These are phyloP conservation scores for Aaosphaeria pasadenensis DNA, from an alignment of 2,329 filamentous ascomycete species.

Conservation along the genomic window DNA sequence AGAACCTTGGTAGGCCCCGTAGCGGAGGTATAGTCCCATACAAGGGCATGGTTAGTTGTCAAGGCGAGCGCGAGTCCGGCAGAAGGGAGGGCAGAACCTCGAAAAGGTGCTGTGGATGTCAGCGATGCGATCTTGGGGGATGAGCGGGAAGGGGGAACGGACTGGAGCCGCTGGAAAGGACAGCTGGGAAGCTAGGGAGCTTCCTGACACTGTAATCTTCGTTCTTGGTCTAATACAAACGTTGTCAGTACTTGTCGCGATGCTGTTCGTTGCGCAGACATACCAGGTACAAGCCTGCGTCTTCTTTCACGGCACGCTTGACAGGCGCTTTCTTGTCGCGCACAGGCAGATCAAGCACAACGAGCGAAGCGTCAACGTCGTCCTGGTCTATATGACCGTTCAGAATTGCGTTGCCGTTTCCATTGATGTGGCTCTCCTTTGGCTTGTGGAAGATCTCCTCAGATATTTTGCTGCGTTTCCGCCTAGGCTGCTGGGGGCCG, in stretches of 20 bases:
- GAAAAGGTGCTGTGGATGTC: constrained; percentile 30
- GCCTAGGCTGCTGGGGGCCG: constrained; percentile 40
- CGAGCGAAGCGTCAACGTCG: constrained; percentile 25
- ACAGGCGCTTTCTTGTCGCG: constrained; percentile 37
- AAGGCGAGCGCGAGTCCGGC: constrained; percentile 73
- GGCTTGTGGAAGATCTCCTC: constrained; percentile 38
- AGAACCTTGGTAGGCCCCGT: constrained; percentile 68
- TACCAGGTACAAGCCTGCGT: constrained; percentile 66
- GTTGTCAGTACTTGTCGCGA: neutral
- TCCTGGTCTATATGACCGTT: constrained; percentile 31
- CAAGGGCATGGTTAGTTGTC: constrained; percentile 76
- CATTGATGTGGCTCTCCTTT: constrained; percentile 23
- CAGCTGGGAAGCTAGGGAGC: constrained; percentile 76
- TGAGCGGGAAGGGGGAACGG: constrained; percentile 33
- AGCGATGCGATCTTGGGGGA: constrained; percentile 6
- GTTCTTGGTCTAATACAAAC: constrained; percentile 65
- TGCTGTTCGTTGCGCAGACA: constrained; percentile 17
- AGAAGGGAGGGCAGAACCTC: constrained; percentile 53
- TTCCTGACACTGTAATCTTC: constrained; percentile 83
- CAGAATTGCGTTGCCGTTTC: constrained; percentile 27
- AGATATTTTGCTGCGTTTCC: constrained; percentile 48
- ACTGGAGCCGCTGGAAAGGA: constrained; percentile 68
- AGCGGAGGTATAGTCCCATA: constrained; percentile 79
- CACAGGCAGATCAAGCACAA: constrained; percentile 37
- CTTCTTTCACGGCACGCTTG: constrained; percentile 62